phyloP scores from a whole-genome alignment of 345 rosid genomes.

The Dipteronia sinensis region DNA sequence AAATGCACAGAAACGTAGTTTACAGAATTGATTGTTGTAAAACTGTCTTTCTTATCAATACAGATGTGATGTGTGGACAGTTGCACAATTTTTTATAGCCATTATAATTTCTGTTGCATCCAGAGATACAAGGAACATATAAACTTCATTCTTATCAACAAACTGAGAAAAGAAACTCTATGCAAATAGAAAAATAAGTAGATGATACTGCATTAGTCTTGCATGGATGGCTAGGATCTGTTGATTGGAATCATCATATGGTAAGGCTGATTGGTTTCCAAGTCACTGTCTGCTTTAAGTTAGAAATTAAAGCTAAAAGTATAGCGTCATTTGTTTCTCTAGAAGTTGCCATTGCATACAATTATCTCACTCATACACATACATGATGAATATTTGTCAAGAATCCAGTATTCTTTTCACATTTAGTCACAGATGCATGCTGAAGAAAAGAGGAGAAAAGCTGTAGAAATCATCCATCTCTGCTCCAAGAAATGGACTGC shows the following conservation, averaged over 20 bases:
- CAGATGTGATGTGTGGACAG: neutral
- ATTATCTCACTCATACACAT: neutral
- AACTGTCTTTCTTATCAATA: neutral
- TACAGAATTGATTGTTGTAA: slow-evolving; percentile 1
- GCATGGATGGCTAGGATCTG: neutral
- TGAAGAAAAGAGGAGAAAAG: neutral
- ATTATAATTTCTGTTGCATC: neutral
- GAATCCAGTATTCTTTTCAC: neutral
- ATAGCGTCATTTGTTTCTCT: neutral
- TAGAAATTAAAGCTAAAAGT: neutral
- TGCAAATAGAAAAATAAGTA: neutral
- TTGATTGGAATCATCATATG: neutral
- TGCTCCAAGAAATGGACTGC: neutral
- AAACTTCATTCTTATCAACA: neutral
- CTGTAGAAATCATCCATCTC: neutral
- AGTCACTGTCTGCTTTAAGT: neutral
- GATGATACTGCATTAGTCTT: neutral
- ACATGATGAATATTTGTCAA: neutral
- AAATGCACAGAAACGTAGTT: neutral
- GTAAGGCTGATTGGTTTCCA: neutral
- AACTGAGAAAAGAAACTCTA: neutral
- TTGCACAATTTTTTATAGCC: neutral
- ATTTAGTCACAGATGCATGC: neutral
- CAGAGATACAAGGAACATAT: neutral
- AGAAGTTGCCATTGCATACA: slow-evolving; percentile 2